Base-by-base conservation (phyloP, 1,139 yeast genomes). In the Diutina mesorugosa region DNA sequence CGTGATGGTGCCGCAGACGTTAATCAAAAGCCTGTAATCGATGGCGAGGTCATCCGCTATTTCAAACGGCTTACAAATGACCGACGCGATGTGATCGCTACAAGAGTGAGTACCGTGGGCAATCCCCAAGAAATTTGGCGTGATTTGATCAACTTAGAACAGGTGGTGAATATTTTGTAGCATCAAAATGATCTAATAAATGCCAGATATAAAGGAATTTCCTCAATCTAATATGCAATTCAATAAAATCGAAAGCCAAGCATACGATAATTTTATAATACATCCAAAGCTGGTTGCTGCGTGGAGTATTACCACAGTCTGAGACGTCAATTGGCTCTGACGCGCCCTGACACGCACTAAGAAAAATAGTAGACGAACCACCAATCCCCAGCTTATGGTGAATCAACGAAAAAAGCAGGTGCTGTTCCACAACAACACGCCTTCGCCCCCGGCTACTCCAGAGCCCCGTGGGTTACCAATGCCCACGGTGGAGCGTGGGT, bases 51-150 rank as follows among this genome's bases (percentile, higher is more conserved):
- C 56, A 73, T 86, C 56, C 74, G 72, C 59, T 65, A 72, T 55
- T 87, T 82, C 64, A 72, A 81, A 28, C 74, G 73, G 54, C 67
- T 87, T 63, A 81, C 81, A 58, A 81, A 81, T 57, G 85, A 81
- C 57, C 76, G 80, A 61, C 80, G 84, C 68, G 72, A 68, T 48
- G 73, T 73, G 55, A 71, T 84, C 54, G 78, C 83, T 4, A 69
- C 73, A 35, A 85, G 83, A 63, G 80, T 84, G 7, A 84, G 90
- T 32, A 50, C 45, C 7, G 72, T 79, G 55, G 79, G 78, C 59
- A 68, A 66, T 57, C 77, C 80, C 0, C 74, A 75, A 56, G 90
- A 85, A 54, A 71, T 85, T 14, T 86, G 90, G 84, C 79, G 80
- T 61, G 91, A 86, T 66, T 68, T 86, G 56, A 79, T 85, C 41